Conservation (phyloP, 805 yeast species). For the Spathaspora arborariae region DNA sequence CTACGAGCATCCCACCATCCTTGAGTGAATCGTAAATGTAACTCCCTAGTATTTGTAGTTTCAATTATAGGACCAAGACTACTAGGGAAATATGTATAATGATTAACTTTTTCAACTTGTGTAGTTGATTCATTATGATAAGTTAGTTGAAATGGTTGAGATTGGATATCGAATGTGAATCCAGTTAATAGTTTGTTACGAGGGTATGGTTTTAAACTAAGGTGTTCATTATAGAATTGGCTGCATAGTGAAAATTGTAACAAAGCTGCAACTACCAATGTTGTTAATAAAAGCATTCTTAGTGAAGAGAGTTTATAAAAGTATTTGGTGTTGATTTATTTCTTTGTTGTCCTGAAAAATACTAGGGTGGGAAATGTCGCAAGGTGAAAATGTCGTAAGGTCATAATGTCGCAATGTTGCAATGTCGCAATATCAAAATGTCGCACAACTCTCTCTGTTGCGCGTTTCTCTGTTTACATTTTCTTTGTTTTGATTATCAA, state of each 20-base stretch:
- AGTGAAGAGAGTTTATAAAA: too few relatives aligned
- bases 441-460: too few relatives aligned
- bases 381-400: too few relatives aligned
- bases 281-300: neutral
- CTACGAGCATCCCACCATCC: conserved; percentile 92
- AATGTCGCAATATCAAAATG: too few relatives aligned
- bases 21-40: conserved; percentile 83
- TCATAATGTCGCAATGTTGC: too few relatives aligned
- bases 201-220: conserved; percentile 68
- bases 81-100: conserved; percentile 74
- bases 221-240: conserved; percentile 50
- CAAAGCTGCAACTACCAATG: neutral
- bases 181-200: conserved; percentile 65
- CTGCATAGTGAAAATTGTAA: conserved; percentile 7
- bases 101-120: conserved; percentile 21
- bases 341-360: too few relatives aligned
- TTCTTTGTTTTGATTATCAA: too few relatives aligned
- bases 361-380: too few relatives aligned
- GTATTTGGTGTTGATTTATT: too few relatives aligned
- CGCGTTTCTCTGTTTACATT: too few relatives aligned
- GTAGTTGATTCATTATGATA: conserved; percentile 17
- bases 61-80: conserved; percentile 74
- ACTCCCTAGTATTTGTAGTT: conserved; percentile 61
- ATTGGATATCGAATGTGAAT: conserved; percentile 63
- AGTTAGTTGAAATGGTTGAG: conserved; percentile 37